A percentile compares a stretch with the other conserved stretches of the same genome.
phyloP scores from a whole-genome alignment of 2,329 filamentous ascomycete species.

The Dactylellina drechsleri region DNA sequence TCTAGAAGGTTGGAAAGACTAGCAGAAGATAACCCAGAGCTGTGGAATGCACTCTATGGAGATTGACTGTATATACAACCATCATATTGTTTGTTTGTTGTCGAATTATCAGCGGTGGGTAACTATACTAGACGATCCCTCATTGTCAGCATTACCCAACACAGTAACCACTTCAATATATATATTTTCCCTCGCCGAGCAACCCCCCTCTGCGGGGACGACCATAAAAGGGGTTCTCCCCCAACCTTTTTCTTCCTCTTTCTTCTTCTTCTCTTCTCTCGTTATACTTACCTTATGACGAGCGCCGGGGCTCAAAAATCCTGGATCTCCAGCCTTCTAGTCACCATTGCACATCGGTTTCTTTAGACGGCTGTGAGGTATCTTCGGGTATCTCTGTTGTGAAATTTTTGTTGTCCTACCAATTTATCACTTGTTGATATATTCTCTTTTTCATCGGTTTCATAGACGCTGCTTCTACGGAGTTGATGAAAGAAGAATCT shows the following conservation, averaged over 20 bases:
- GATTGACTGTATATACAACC: too few relatives aligned
- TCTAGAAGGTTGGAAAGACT: too few relatives aligned
- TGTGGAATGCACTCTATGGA: too few relatives aligned
- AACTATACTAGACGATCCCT: neutral
- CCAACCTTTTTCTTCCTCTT: neutral
- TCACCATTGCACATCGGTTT: slow-evolving; percentile 31
- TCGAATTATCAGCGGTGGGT: neutral
- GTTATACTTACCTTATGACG: slow-evolving; percentile 36
- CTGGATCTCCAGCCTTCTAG: neutral
- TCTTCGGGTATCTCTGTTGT: slow-evolving; percentile 31
- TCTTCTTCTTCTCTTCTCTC: slow-evolving; percentile 4
- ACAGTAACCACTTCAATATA: neutral
- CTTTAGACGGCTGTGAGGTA: slow-evolving; percentile 6
- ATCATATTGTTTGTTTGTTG: too few relatives aligned
- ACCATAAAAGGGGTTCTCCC: slow-evolving; percentile 12
- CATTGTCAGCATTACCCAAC: slow-evolving; percentile 9
- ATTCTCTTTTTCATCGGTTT: slow-evolving; percentile 20
- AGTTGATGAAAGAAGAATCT: slow-evolving; percentile 7
- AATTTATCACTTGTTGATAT: neutral
- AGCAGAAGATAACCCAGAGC: too few relatives aligned
- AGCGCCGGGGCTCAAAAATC: slow-evolving; percentile 4
- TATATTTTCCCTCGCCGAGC: slow-evolving; percentile 20
- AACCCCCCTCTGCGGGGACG: neutral
- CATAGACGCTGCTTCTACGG: slow-evolving; percentile 11
- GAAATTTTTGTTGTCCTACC: slow-evolving; percentile 18